Evolutionary conservation across 768 basidiomycete species (phyloP), one percentile per base, ranked within the genome.

Genomic region (Lactarius hengduanensis): DNA sequence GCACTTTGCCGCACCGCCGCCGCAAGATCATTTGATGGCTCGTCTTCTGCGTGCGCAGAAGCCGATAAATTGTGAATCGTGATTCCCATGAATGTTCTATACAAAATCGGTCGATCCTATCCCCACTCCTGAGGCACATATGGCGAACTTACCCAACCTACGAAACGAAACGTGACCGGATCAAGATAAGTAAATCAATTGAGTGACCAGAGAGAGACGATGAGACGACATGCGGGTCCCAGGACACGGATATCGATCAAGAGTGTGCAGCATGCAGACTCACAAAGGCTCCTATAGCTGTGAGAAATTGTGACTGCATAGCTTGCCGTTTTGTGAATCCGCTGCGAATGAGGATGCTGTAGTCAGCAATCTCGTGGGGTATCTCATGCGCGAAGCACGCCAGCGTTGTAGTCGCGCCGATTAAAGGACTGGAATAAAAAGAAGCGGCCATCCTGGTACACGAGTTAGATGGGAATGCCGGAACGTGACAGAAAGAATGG

Each of bases 371-470:
- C 81, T 96, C 93, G 73, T 96, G 94, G 20, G 94, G 94, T 61
- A 96, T 96, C 77, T 96, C 94, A 75, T 96, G 93, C 2, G 92
- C 92, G 73, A 96, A 96, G 74, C 94, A 96, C 30, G 94, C 94
- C 56, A 96, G 82, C n/a, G 94, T 94, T 3, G 94, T 96, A 53
- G 94, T 95, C 41, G 94, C 94, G 53, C 94, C 94, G 68, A 96
- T 92, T 65, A 94, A 80, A 3, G 94, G 94, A 40, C 91, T 92
- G n/a, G 92, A 93, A 75, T 96, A 96, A 80, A 96, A 96, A n/a
- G 92, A 94, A 61, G 94, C 94, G 18, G 93, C 90, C 91, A 96
- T 94, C 38, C 92, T 94, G 70, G 63, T 41, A 57, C 40, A 67
- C 47, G 62, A 32, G 30, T 47, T 41, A 47, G 55, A 28, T 61